Percentiles rank a stretch among this genome's conserved stretches.
phyloP scores from a whole-genome alignment of 495 filamentous ascomycete genomes.

The Hyaloscypha bicolor region DNA sequence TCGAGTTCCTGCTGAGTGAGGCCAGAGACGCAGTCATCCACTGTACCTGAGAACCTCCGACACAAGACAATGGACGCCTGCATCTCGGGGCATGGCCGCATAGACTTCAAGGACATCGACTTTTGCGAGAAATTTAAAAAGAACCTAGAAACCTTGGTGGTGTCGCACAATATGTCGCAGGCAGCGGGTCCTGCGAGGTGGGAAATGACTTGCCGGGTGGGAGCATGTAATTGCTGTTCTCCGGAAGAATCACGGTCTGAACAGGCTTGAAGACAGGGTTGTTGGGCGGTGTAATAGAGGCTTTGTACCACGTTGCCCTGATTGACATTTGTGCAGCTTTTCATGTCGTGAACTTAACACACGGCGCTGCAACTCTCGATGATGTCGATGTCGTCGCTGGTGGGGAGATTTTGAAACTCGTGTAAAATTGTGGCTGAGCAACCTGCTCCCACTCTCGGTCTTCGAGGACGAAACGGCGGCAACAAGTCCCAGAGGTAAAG shows the following conservation, averaged over 20 bases:
- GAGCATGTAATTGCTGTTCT: neutral
- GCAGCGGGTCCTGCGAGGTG: neutral
- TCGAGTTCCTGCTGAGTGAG: neutral
- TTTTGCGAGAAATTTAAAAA: neutral
- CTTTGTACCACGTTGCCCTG: neutral
- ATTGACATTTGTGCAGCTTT: neutral
- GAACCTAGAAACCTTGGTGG: neutral
- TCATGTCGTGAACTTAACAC: neutral
- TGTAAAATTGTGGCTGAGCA: slow-evolving; percentile 5
- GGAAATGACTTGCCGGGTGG: neutral
- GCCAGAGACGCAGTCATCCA: neutral
- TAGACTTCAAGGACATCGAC: neutral
- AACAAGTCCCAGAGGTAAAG: neutral
- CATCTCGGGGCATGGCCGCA: neutral
- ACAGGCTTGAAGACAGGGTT: neutral
- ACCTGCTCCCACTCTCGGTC: neutral
- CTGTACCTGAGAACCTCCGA: neutral
- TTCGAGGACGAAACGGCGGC: neutral
- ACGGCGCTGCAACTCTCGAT: neutral
- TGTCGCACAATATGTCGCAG: neutral
- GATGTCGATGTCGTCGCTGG: neutral
- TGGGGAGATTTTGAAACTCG: neutral
- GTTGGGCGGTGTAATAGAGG: neutral
- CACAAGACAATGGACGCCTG: neutral
- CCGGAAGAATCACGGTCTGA: neutral